Conservation (phyloP, 495 filamentous ascomycete genomes). For the Halenospora varia region DNA sequence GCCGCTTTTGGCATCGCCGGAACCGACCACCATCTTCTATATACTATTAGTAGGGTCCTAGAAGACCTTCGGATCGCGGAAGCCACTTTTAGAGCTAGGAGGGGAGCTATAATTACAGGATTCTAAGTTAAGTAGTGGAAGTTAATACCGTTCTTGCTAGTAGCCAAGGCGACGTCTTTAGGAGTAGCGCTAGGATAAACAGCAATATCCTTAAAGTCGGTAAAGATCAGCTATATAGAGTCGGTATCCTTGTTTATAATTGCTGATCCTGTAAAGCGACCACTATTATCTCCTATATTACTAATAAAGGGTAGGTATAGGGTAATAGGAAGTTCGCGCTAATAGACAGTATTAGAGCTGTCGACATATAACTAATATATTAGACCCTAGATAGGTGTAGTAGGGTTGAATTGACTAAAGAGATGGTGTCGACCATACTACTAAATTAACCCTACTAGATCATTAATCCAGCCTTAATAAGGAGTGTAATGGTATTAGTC, state of each 20-base stretch:
- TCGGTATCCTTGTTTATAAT: constrained; percentile 10
- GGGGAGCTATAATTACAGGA: constrained; percentile 21
- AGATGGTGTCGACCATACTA: constrained; percentile 35
- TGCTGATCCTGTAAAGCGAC: constrained; percentile 23
- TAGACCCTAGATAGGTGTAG: constrained; percentile 39
- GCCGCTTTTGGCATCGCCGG: constrained; percentile 9
- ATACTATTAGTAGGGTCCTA: constrained; percentile 10
- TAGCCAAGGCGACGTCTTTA: constrained; percentile 5
- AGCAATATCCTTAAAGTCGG: constrained; percentile 8
- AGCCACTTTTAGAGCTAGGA: constrained; percentile 12
- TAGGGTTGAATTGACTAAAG: constrained; percentile 46
- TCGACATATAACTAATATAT: constrained; percentile 42
- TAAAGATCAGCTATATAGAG: constrained; percentile 11
- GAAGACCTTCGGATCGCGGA: constrained; percentile 24
- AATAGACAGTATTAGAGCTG: constrained; percentile 39
- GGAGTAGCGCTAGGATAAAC: not conserved
- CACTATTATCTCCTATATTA: constrained; percentile 24
- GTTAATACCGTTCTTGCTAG: constrained; percentile 13
- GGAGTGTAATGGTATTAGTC: constrained; percentile 21
- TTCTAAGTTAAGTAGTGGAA: constrained; percentile 18
- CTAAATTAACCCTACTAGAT: constrained; percentile 16
- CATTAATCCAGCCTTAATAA: constrained; percentile 23
- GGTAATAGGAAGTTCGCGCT: constrained; percentile 35
- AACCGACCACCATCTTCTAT: constrained; percentile 23
- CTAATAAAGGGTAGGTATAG: constrained; percentile 17